Evolutionary conservation across 2,329 filamentous ascomycete genomes (phyloP).

Genomic region (Penicillium thymicola): DNA sequence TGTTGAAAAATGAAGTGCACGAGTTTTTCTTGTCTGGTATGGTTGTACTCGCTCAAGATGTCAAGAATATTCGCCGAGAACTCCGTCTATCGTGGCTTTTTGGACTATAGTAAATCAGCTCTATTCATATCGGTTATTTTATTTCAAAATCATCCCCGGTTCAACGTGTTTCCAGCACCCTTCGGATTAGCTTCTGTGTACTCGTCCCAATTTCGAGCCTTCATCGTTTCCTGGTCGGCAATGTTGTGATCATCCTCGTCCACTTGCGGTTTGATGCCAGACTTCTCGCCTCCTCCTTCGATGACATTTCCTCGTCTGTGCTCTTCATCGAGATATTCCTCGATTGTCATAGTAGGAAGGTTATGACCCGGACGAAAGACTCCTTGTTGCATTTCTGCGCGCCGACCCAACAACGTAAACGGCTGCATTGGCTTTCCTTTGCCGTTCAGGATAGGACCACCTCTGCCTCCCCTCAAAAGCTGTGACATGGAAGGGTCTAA

Average conservation of each 20-base stretch:
- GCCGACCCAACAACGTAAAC: slow-evolving; percentile 77
- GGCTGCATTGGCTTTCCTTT: slow-evolving; percentile 84
- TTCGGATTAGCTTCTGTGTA: slow-evolving; percentile 86
- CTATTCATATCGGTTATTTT: not conserved
- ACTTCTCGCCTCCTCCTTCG: slow-evolving; percentile 73
- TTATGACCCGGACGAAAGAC: slow-evolving; percentile 92
- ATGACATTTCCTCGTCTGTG: slow-evolving; percentile 79
- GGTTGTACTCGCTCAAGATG: not conserved
- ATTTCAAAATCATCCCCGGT: slow-evolving; percentile 39
- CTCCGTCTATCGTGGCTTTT: not conserved
- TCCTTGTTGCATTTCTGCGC: slow-evolving; percentile 70
- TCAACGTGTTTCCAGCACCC: slow-evolving; percentile 50
- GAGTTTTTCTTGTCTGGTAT: slow-evolving; percentile 6
- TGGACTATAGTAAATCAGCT: not conserved
- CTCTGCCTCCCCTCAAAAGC: slow-evolving; percentile 46
- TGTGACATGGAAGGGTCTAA: slow-evolving; percentile 64
- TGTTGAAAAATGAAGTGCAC: slow-evolving; percentile 16
- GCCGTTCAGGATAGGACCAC: slow-evolving; percentile 71
- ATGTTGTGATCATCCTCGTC: slow-evolving; percentile 91
- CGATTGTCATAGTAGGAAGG: slow-evolving; percentile 94
- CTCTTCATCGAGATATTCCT: slow-evolving; percentile 96
- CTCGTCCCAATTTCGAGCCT: slow-evolving; percentile 93
- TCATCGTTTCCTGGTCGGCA: slow-evolving; percentile 85
- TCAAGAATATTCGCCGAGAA: not conserved
- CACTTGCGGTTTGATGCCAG: slow-evolving; percentile 63